Base-by-base conservation (phyloP, 306 rosid genomes). In the Arachis stenosperma region DNA sequence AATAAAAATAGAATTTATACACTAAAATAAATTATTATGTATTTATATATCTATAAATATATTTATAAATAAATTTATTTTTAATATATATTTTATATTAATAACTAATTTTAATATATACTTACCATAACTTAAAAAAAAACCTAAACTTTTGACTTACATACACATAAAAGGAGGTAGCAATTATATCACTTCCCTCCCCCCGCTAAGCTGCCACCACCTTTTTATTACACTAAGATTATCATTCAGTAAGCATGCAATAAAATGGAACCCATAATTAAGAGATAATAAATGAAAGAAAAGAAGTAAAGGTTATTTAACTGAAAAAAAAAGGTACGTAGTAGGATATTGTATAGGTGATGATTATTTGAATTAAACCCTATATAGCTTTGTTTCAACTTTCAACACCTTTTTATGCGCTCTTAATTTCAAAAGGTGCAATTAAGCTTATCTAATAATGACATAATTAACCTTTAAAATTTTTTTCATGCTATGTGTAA, bases 351-450 rank as follows among this genome's bases (percentile, higher is more conserved):
- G 66, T 59, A 44, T 12, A 44, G 68, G 37, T 29, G 9, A 44
- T 72, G 5, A 48, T 60, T n/a, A 33, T 59, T n/a, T 33, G 46
- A 33, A 2, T 33, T 33, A 2, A 33, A 33, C 37, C 37, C 37
- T 33, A 33, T 60, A 43, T 6, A 36, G 54, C 29, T 33, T 41
- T 58, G 2, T 58, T 15, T 48, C 10, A 9, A 9, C 30, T 42
- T 8, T 58, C 6, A 3, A 9, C n/a, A 48, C 33, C 51, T 64
- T 41, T 74, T 3, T 29, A 56, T n/a, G 22, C 22, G 64, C 22
- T 74, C 72, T 54, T 13, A 41, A 65, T 2, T 62, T 40, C 42
- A 41, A 61, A 61, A 61, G 39, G 67, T 29, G 46, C 33, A 54
- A 47, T 73, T 42, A 39, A 39, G 14, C 54, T 15, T 62, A 74